phyloP scores from a whole-genome alignment of 352 stramenopile species.

The Phytophthora sp. region DNA sequence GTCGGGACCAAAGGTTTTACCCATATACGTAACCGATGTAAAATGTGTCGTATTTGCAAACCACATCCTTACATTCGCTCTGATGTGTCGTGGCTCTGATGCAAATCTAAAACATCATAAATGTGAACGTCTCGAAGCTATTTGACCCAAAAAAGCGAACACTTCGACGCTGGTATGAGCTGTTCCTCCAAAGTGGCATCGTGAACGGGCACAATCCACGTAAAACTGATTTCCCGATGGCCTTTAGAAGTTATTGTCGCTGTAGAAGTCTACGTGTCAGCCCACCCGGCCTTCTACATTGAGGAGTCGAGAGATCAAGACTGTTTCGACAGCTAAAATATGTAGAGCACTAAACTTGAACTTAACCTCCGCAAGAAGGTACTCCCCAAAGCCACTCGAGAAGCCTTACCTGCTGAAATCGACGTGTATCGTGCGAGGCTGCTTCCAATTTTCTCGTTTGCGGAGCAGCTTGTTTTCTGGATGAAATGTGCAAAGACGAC shows the following conservation, averaged over 20 bases:
- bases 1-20: no score
- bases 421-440: constrained; percentile 17
- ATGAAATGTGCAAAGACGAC: constrained; percentile 28
- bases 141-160: constrained; percentile 7
- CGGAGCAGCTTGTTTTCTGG: constrained; percentile 25
- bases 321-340: constrained; percentile 19
- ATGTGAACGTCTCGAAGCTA: constrained; percentile 3
- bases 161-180: background rate
- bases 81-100: background rate
- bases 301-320: constrained; percentile 1
- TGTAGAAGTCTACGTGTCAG: background rate
- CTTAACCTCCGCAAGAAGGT: constrained; percentile 26
- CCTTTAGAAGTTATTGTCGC: background rate
- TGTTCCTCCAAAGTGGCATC: constrained; percentile 1
- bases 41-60: no score
- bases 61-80: no score
- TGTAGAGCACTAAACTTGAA: constrained; percentile 27
- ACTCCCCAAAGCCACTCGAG: constrained; percentile 19
- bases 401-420: constrained; percentile 19
- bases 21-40: no score
- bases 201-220: background rate
- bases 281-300: background rate
- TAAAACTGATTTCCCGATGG: background rate
- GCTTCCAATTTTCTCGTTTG: constrained; percentile 5
- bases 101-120: constrained; percentile 3